Evolutionary conservation across 2,329 filamentous ascomycete genomes (phyloP), one percentile per base, ranked within the genome.

Genomic region (Cladobotryum protrusum): DNA sequence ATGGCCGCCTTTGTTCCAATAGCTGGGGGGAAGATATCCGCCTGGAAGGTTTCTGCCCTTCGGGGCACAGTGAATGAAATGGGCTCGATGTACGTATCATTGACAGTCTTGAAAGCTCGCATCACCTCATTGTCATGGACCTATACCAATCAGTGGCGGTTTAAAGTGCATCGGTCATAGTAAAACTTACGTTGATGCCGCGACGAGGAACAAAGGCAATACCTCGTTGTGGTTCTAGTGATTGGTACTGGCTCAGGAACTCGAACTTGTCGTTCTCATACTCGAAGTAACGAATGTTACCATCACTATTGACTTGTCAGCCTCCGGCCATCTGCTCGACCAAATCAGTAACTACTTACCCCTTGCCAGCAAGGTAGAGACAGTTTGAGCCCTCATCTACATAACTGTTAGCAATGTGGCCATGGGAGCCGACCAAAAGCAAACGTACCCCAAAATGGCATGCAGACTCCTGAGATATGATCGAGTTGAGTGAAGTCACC

Each of bases 211-310:
- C 72, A 70, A 99, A 97, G 33, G 89, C 93, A 61, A 99, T 79
- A 61, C 93, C 93, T 65, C 93, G 83, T 73, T 99, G 93, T 32
- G 93, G 92, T 57, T 99, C 93, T 36, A 78, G 75, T n/a, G 93
- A 97, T 72, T 96, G 96, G 79, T 97, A 93, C 68, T 97, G 92
- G 56, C 90, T 95, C 48, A 99, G 75, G 70, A 88, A 96, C 71
- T 99, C 92, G 66, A 99, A 96, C 71, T 96, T 96, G 77, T 97
- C 92, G 72, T 97, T 95, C 66, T 95, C 88, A 64, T 95, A 95
- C 72, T 99, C 93, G 68, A 88, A 99, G 78, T 99, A 99, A 56
- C 93, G 91, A 65, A 99, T 99, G 72, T 99, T 99, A 63, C 93
- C 93, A 66, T 99, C 93, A 70, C 89, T 93, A 55, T 14, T 29